Percentiles rank a stretch among this genome's conserved stretches.
phyloP scores from a whole-genome alignment of 1,139 yeast genomes.

The Oligophagozyma castellii region DNA sequence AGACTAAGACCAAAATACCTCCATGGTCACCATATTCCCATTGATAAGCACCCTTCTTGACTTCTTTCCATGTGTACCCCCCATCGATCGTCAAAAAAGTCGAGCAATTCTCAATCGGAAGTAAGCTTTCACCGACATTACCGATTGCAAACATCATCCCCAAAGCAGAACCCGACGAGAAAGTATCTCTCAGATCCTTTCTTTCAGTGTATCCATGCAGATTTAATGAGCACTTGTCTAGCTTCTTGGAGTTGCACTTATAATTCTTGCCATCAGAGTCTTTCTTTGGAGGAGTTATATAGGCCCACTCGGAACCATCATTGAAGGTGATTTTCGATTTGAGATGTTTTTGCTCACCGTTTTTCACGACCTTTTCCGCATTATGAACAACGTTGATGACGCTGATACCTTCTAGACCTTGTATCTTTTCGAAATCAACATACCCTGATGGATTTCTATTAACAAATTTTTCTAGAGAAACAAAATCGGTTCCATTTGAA shows the following conservation, averaged over 20 bases:
- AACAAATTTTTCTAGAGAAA: conserved; percentile 54
- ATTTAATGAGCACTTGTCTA: conserved; percentile 61
- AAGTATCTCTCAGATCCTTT: conserved; percentile 69
- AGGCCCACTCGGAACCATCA: conserved; percentile 86
- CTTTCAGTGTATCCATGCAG: conserved; percentile 89
- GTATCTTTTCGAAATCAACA: conserved; percentile 81
- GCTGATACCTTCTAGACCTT: conserved; percentile 80
- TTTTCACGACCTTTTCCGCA: conserved; percentile 17
- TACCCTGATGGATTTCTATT: conserved; percentile 62
- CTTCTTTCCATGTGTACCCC: conserved; percentile 78
- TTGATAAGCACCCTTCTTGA: conserved; percentile 58
- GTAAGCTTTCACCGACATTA: conserved; percentile 61
- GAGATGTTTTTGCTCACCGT: conserved; percentile 36
- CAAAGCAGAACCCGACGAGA: conserved; percentile 75
- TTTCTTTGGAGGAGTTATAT: conserved; percentile 48
- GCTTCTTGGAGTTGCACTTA: conserved; percentile 36
- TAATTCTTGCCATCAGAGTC: conserved; percentile 52
- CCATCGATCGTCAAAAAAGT: conserved; percentile 79
- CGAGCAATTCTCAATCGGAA: conserved; percentile 37
- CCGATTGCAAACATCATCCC: conserved; percentile 85
- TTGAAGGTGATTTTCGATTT: conserved; percentile 70
- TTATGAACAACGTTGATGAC: conserved; percentile 59
- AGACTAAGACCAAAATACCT: conserved; percentile 61
- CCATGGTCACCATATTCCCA: conserved; percentile 99
- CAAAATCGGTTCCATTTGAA: conserved; percentile 91